Evolutionary conservation across 345 rosid species (phyloP).

Genomic region (Leavenworthia alabamica): DNA sequence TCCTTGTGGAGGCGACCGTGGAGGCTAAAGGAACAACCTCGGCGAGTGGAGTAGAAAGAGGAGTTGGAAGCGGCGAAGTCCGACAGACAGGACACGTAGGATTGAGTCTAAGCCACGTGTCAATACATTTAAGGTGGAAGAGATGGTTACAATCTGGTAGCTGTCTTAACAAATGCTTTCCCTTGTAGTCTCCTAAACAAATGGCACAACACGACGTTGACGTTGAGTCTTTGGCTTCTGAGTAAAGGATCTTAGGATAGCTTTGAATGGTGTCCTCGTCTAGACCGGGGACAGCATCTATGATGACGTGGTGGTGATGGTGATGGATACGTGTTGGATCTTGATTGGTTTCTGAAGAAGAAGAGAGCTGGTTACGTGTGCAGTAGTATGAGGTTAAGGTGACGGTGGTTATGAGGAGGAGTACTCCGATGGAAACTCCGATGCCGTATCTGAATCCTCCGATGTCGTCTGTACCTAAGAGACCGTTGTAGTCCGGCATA

Average conservation of each 20-base stretch:
- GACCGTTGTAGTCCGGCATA: constrained; percentile 16
- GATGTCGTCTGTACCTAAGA: constrained; percentile 27
- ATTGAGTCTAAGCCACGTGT: constrained; percentile 72
- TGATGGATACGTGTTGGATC: constrained; percentile 9
- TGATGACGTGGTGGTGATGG: constrained; percentile 23
- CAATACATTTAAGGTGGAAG: constrained; percentile 74
- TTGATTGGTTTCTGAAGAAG: constrained; percentile 7
- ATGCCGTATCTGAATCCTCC: constrained; percentile 48
- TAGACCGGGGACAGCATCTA: constrained; percentile 45
- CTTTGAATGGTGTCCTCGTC: constrained; percentile 64
- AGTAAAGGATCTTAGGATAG: constrained; percentile 67
- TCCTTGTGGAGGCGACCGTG: constrained; percentile 32
- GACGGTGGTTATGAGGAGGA: constrained; percentile 46
- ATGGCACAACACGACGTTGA: constrained; percentile 61
- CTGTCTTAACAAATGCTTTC: constrained; percentile 43
- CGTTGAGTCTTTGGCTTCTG: constrained; percentile 54
- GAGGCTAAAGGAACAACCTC: constrained; percentile 68
- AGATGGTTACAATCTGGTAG: constrained; percentile 77
- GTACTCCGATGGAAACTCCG: constrained; percentile 46
- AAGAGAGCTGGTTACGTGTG: constrained; percentile 33
- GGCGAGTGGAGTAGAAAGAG: constrained; percentile 63
- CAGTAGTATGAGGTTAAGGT: constrained; percentile 47
- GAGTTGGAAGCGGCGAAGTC: constrained; percentile 84
- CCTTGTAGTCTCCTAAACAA: constrained; percentile 75
- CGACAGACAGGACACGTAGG: constrained; percentile 78